Conservation (phyloP, 2,329 filamentous ascomycete genomes). For the Xylariaceae sp. region DNA sequence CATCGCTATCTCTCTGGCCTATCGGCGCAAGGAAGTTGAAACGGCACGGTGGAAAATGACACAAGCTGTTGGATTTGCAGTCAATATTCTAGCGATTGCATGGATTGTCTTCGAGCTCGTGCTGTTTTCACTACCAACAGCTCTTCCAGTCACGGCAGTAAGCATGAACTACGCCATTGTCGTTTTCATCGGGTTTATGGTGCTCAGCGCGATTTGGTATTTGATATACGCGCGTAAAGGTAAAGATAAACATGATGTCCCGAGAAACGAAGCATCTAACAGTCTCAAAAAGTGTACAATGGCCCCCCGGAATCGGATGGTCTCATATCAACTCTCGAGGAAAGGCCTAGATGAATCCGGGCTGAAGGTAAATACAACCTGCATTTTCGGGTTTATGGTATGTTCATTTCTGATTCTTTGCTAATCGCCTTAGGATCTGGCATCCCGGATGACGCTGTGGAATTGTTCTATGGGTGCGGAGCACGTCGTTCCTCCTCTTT, state of each 20-base stretch:
- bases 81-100: constrained; percentile 45
- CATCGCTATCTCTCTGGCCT: constrained; percentile 48
- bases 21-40: constrained; percentile 45
- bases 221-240: constrained; percentile 48
- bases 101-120: constrained; percentile 54
- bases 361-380: too few relatives aligned
- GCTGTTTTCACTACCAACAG: constrained; percentile 45
- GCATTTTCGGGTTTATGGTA: too few relatives aligned
- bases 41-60: constrained; percentile 49
- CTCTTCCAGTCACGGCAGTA: constrained; percentile 28
- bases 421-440: too few relatives aligned
- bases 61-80: constrained; percentile 37
- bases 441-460: too few relatives aligned
- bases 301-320: constrained; percentile 32
- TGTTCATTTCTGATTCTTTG: too few relatives aligned
- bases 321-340: constrained; percentile 7
- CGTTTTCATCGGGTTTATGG: constrained; percentile 46
- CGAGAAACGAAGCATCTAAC: neutral
- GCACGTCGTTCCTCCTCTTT: too few relatives aligned
- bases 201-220: constrained; percentile 46
- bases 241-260: constrained; percentile 20
- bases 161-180: constrained; percentile 52
- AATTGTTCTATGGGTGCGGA: too few relatives aligned
- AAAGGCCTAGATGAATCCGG: too few relatives aligned
- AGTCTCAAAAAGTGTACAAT: constrained; percentile 23